Evolutionary conservation across 371 early-diverging fungal genomes (phyloP).

Genomic region (Neoconidiobolus thromboides): DNA sequence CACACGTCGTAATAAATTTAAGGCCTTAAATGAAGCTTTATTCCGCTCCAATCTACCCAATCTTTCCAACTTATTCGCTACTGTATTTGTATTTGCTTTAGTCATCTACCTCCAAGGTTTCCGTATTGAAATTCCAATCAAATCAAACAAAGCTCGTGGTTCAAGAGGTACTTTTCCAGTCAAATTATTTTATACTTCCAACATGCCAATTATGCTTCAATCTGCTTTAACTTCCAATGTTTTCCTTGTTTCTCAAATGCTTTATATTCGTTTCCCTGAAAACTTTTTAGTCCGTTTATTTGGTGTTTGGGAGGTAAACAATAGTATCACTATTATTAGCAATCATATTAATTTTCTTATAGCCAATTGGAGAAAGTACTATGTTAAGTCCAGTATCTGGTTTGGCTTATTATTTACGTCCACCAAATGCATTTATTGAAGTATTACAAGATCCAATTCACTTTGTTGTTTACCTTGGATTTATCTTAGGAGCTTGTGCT

Average conservation of each 20-base stretch:
- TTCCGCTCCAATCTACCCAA: slow-evolving; percentile 96
- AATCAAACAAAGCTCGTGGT: slow-evolving; percentile 90
- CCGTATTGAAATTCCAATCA: slow-evolving; percentile 97
- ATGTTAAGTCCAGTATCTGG: slow-evolving; percentile 86
- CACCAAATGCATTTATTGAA: slow-evolving; percentile 74
- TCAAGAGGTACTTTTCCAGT: slow-evolving; percentile 95
- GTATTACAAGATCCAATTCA: slow-evolving; percentile 85
- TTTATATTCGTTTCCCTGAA: slow-evolving; percentile 88
- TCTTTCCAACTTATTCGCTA: slow-evolving; percentile 81
- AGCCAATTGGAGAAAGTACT: slow-evolving; percentile 63
- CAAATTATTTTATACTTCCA: slow-evolving; percentile 99
- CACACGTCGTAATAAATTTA: slow-evolving; percentile 92
- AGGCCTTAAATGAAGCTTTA: slow-evolving; percentile 96
- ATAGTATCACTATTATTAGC: neutral
- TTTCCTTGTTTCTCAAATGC: slow-evolving; percentile 90
- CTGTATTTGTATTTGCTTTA: slow-evolving; percentile 77
- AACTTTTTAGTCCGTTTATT: slow-evolving; percentile 84
- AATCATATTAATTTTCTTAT: slow-evolving; percentile 5
- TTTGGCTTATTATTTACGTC: slow-evolving; percentile 93
- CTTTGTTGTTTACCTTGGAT: slow-evolving; percentile 79
- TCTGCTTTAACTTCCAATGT: slow-evolving; percentile 91
- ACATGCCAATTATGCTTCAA: slow-evolving; percentile 99
- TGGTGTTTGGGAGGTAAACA: slow-evolving; percentile 84
- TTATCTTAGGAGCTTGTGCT: slow-evolving; percentile 90
- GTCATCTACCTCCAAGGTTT: slow-evolving; percentile 99